Percentiles rank a stretch among this genome's conserved stretches.
phyloP scores from a whole-genome alignment of 306 rosid genomes.

The Quillaja saponaria region DNA sequence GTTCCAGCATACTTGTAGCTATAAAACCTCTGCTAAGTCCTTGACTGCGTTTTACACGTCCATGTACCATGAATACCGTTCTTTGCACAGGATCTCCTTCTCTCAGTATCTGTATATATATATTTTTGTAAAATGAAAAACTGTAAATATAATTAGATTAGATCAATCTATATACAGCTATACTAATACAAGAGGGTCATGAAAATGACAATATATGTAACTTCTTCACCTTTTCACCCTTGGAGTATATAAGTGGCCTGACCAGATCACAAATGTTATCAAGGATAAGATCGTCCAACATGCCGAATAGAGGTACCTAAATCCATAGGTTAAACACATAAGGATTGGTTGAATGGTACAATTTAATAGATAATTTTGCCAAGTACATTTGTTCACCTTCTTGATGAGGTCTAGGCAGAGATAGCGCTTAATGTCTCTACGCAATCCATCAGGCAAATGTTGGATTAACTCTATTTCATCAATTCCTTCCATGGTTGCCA shows the following conservation, averaged over 20 bases:
- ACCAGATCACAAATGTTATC: slow-evolving; percentile 42
- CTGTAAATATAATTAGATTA: no score
- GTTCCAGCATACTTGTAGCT: slow-evolving; percentile 30
- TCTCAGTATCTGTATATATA: slow-evolving; percentile 34
- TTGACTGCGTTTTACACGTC: slow-evolving; percentile 35
- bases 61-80: slow-evolving; percentile 40
- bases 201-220: no score
- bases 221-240: slow-evolving; percentile 39
- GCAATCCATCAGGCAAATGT: slow-evolving; percentile 41
- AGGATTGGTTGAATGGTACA: no score
- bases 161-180: no score
- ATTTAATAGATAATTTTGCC: not conserved
- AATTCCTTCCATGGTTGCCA: slow-evolving; percentile 36
- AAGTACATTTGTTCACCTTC: slow-evolving; percentile 27
- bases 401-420: slow-evolving; percentile 44
- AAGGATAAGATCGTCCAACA: slow-evolving; percentile 40
- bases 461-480: slow-evolving; percentile 40
- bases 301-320: slow-evolving; percentile 44
- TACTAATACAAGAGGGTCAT: no score
- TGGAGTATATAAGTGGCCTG: slow-evolving; percentile 33
- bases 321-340: no score
- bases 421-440: slow-evolving; percentile 42
- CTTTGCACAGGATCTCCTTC: slow-evolving; percentile 48
- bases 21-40: slow-evolving; percentile 34
- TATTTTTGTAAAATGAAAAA: no score